These are phyloP conservation scores for Dendrobium nobile DNA, from an alignment of 106 monocot species.

Conservation along the genomic window DNA sequence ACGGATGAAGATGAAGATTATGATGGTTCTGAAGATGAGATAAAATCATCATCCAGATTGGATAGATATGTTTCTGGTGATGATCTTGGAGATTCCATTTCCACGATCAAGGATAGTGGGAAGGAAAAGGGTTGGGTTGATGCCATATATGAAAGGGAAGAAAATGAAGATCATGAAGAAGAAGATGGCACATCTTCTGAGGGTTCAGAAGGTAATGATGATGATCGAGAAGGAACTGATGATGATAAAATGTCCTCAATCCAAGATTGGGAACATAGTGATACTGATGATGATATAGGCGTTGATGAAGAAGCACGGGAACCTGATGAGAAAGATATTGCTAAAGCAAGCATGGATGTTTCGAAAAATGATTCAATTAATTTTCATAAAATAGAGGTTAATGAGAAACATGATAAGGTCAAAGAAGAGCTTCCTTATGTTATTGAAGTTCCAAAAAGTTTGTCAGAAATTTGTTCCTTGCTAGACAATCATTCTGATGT, in stretches of 20 bases:
- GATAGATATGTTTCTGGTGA: constrained; percentile 71
- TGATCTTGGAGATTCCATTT: constrained; percentile 88
- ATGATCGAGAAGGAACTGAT: constrained; percentile 15
- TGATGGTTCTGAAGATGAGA: constrained; percentile 26
- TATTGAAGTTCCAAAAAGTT: constrained; percentile 73
- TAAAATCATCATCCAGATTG: constrained; percentile 22
- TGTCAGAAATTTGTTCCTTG: constrained; percentile 58
- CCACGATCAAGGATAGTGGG: constrained; percentile 16
- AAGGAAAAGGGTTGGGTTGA: constrained; percentile 63
- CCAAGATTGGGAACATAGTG: constrained; percentile 91
- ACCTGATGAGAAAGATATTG: constrained; percentile 22
- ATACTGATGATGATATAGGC: constrained; percentile 55
- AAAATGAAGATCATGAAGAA: constrained; percentile 20
- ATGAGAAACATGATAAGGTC: constrained; percentile 8
- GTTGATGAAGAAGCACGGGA: constrained; percentile 38
- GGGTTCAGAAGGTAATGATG: constrained; percentile 33
- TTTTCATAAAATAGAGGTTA: constrained; percentile 14
- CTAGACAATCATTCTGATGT: constrained; percentile 52
- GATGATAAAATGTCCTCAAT: constrained; percentile 22
- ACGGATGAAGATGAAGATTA: constrained; percentile 49
- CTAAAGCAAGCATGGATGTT: constrained; percentile 8
- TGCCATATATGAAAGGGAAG: constrained; percentile 42
- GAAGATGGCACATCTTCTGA: constrained; percentile 22
- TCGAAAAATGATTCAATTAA: constrained; percentile 1
- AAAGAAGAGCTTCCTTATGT: constrained; percentile 70